Evolutionary conservation across 106 monocot species (phyloP), one percentile per base, ranked within the genome.

Genomic region (Acanthochlamys bracteata): DNA sequence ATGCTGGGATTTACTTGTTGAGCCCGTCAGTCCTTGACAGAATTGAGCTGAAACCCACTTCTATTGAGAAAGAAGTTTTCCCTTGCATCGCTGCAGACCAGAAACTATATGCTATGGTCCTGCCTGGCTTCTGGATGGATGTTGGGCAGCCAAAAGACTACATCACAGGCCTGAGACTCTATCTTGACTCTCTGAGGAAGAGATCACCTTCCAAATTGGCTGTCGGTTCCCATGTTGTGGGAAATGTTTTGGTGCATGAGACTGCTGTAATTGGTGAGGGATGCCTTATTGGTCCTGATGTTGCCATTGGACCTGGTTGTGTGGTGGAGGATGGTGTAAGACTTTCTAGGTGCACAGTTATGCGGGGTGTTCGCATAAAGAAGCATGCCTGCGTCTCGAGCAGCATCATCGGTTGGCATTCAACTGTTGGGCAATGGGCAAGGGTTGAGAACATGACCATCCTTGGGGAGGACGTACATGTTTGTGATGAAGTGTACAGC

Each of bases 371-470:
- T 17, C 55, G 69, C 15, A 70, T 76, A 22, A 76, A 76, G 76
- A 70, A 70, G 59, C 76, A 76, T 9, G 55, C 76, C 2, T 70
- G 70, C 64, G 59, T 76, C 59, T 76, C 76, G 9, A 51, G 70
- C 51, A 76, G 76, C 51, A 92, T 92, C 49, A 76, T 91, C 10
- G 91, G 91, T 13, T 84, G 91, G 86, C 86, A 91, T 43, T 86
- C 86, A 2, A 84, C 92, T 1, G 79, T 92, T 1, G 92, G 92
- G 19, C 67, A 79, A 62, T 92, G 87, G 87, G 86, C 84, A 1
- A 64, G 87, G 33, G 63, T 92, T 0, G 87, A 92, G 74, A 92
- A 87, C 66, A 87, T 92, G 92, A 84, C 92, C 20, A 84, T 92
- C 15, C 74, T 92, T 3, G 92, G 87, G 1, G 92, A 92, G 66